Conservation (phyloP, 495 filamentous ascomycete genomes). For the Terfezia claveryi region DNA sequence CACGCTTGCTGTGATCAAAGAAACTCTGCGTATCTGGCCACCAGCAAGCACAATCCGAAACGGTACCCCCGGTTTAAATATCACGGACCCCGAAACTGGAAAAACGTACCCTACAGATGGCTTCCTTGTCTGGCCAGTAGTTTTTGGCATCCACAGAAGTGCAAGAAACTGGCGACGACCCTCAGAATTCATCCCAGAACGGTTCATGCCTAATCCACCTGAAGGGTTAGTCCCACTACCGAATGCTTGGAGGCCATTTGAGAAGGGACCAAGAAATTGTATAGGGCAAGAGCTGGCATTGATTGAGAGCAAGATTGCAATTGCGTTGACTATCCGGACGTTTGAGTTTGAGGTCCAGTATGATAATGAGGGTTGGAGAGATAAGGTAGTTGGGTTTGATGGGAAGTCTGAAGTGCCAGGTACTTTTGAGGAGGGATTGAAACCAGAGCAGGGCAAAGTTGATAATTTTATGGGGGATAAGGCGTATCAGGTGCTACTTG, state of each 20-base stretch:
- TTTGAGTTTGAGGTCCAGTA: slow-evolving; percentile 29
- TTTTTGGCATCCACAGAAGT: slow-evolving; percentile 3
- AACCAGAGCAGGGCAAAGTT: slow-evolving; percentile 13
- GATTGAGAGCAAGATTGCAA: slow-evolving; percentile 25
- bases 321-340: slow-evolving; percentile 25
- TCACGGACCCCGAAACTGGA: background rate
- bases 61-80: slow-evolving; percentile 2
- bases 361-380: slow-evolving; percentile 13
- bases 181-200: slow-evolving; percentile 26
- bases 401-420: background rate
- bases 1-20: slow-evolving; percentile 26
- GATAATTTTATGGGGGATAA: slow-evolving; percentile 11
- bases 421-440: background rate
- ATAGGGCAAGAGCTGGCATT: slow-evolving; percentile 33
- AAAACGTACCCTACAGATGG: background rate
- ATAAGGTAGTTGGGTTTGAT: background rate
- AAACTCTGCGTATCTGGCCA: slow-evolving; percentile 25
- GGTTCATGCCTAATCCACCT: slow-evolving; percentile 22
- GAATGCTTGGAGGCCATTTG: slow-evolving; percentile 31
- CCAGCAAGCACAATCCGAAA: slow-evolving; percentile 9
- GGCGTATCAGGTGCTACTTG: slow-evolving; percentile 16
- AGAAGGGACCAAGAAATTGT: slow-evolving; percentile 30
- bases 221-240: slow-evolving; percentile 9
- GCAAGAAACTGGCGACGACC: slow-evolving; percentile 20
- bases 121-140: slow-evolving; percentile 4